phyloP scores from a whole-genome alignment of 2,329 filamentous ascomycete genomes.

The Cercospora sp. region DNA sequence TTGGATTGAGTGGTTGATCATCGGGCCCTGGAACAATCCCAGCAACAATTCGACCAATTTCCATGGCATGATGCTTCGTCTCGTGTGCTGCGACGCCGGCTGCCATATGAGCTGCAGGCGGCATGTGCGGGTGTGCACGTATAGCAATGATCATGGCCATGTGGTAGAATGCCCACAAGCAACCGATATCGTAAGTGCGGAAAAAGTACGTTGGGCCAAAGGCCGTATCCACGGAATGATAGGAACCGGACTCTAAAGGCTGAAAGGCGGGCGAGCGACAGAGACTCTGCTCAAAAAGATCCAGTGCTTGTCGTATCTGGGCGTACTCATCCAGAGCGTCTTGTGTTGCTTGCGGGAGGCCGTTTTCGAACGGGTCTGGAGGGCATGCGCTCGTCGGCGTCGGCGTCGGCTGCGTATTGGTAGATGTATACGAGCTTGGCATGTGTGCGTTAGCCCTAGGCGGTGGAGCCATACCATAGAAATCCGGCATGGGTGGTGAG shows the following conservation, averaged over 20 bases:
- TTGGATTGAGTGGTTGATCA: constrained; percentile 66
- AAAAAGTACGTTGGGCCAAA: constrained; percentile 83
- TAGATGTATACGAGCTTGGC: constrained; percentile 43
- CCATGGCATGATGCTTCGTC: constrained; percentile 69
- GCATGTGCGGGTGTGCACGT: constrained; percentile 84
- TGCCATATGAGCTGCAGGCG: constrained; percentile 83
- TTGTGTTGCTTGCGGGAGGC: constrained; percentile 65
- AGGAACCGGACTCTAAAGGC: constrained; percentile 68
- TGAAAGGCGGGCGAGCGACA: constrained; percentile 67
- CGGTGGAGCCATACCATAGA: constrained; percentile 55
- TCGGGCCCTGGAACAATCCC: constrained; percentile 58
- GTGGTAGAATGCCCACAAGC: constrained; percentile 84
- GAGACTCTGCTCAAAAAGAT: constrained; percentile 64
- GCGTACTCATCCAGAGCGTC: constrained; percentile 78
- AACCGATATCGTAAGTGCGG: constrained; percentile 80
- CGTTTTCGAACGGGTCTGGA: constrained; percentile 50
- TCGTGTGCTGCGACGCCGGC: constrained; percentile 73
- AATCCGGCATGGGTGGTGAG: constrained; percentile 45
- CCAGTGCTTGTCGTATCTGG: constrained; percentile 69
- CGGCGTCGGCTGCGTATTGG: constrained; percentile 19
- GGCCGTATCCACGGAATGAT: constrained; percentile 63
- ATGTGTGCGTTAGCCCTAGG: constrained; percentile 43
- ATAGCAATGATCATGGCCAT: constrained; percentile 81
- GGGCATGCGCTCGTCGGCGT: constrained; percentile 32
- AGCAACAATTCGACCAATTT: constrained; percentile 77